A percentile compares a stretch with the other conserved stretches of the same genome.
Evolutionary conservation across 2,329 filamentous ascomycete genomes (phyloP).

Genomic region (Aspergillus novoparasiticus): DNA sequence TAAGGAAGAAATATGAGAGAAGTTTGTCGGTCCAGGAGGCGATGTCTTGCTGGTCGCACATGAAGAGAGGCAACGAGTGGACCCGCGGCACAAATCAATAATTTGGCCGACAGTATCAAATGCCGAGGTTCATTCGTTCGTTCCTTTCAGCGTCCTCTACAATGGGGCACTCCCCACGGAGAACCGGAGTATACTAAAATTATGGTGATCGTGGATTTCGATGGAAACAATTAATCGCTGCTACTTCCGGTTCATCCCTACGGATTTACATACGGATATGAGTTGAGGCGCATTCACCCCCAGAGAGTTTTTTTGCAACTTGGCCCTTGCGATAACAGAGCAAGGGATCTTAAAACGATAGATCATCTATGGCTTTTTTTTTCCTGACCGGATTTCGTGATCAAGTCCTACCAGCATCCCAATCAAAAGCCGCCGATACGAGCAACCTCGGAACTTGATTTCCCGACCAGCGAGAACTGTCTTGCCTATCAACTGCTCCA

Average conservation of each 20-base stretch:
- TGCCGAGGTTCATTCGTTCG: slow-evolving; percentile 33
- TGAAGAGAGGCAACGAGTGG: slow-evolving; percentile 32
- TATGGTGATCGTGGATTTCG: neutral
- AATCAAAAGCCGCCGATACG: slow-evolving; percentile 23
- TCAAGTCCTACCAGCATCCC: slow-evolving; percentile 9
- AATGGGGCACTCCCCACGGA: neutral
- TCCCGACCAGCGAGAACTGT: slow-evolving; percentile 15
- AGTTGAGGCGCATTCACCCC: neutral
- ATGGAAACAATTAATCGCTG: neutral
- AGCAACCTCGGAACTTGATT: slow-evolving; percentile 28
- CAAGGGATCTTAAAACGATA: neutral
- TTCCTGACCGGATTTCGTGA: neutral
- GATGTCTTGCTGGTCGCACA: slow-evolving; percentile 29
- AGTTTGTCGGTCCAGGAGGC: slow-evolving; percentile 11
- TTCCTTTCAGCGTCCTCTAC: slow-evolving; percentile 1
- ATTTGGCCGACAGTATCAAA: slow-evolving; percentile 23
- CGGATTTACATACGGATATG: neutral
- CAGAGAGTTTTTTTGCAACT: neutral
- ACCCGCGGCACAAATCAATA: slow-evolving; percentile 32
- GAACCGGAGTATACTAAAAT: slow-evolving; percentile 1
- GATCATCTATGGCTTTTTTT: neutral
- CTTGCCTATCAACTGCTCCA: slow-evolving; percentile 2
- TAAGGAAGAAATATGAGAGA: slow-evolving; percentile 9
- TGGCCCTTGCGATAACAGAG: neutral
- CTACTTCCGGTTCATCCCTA: neutral